Evolutionary conservation across 2,329 filamentous ascomycete genomes (phyloP).

Genomic region (Sordariomycetes sp.): DNA sequence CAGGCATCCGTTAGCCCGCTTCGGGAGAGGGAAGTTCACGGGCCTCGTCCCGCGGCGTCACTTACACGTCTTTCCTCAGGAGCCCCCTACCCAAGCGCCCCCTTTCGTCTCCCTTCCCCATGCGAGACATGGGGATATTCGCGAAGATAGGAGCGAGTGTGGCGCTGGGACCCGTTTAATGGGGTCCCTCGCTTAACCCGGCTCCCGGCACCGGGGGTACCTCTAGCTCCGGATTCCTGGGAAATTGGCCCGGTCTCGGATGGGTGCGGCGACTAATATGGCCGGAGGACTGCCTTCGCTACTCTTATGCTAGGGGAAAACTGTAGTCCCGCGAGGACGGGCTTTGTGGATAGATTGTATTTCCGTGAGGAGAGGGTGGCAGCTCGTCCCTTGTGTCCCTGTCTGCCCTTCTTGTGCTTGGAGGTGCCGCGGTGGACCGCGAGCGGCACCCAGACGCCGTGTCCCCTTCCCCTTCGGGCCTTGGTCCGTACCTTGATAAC

Average conservation of each 20-base stretch:
- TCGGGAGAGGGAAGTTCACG: neutral
- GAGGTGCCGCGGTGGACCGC: neutral
- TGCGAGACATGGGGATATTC: neutral
- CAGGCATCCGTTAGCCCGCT: neutral
- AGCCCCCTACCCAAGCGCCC: neutral
- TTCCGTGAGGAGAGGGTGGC: neutral
- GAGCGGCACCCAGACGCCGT: neutral
- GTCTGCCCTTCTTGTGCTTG: neutral
- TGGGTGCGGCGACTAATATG: neutral
- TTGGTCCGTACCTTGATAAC: too few relatives aligned
- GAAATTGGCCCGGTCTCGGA: neutral
- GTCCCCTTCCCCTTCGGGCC: neutral
- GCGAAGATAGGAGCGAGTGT: neutral
- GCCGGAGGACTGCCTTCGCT: neutral
- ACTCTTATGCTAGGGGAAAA: neutral
- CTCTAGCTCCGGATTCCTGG: neutral
- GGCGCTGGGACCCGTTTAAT: neutral
- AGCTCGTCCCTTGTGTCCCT: neutral
- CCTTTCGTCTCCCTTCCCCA: too few relatives aligned
- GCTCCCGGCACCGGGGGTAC: neutral
- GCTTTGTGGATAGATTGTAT: neutral
- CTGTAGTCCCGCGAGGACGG: neutral
- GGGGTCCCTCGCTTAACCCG: neutral
- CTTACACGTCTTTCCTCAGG: neutral
- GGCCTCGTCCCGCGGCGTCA: neutral